A percentile compares a stretch with the other conserved stretches of the same genome.
phyloP scores from a whole-genome alignment of 495 filamentous ascomycete genomes.

The Xylaria sp. region DNA sequence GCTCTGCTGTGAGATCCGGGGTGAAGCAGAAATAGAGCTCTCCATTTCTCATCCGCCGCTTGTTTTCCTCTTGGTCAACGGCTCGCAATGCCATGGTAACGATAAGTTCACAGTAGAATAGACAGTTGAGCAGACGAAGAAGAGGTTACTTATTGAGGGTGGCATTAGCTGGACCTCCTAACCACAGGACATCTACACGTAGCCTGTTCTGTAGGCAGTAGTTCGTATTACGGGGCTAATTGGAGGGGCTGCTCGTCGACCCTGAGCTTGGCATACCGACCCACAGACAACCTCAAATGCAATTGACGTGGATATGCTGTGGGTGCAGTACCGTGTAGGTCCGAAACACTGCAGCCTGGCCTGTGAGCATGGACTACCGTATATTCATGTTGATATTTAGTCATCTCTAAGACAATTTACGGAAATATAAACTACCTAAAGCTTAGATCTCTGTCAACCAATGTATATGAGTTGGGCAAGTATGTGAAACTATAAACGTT shows the following conservation, averaged over 20 bases:
- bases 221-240: background rate
- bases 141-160: background rate
- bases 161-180: background rate
- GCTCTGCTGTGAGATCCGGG: slow-evolving; percentile 58
- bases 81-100: slow-evolving; percentile 24
- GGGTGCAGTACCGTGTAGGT: background rate
- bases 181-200: background rate
- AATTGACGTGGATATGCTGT: background rate
- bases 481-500: no score
- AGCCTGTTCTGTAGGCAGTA: background rate
- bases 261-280: slow-evolving; percentile 14
- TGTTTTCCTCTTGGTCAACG: slow-evolving; percentile 46
- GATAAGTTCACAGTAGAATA: background rate
- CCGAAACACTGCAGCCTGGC: background rate
- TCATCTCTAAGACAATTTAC: background rate
- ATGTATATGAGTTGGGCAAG: background rate
- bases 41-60: slow-evolving; percentile 56
- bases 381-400: background rate
- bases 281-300: slow-evolving; percentile 11
- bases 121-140: background rate
- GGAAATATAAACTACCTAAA: background rate
- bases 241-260: background rate
- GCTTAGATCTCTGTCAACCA: background rate
- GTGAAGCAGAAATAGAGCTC: slow-evolving; percentile 60
- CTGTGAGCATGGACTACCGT: background rate